These are phyloP conservation scores for Elaeis oleifera DNA, from an alignment of 202 grass and related monocot genomes.

Conservation along the genomic window DNA sequence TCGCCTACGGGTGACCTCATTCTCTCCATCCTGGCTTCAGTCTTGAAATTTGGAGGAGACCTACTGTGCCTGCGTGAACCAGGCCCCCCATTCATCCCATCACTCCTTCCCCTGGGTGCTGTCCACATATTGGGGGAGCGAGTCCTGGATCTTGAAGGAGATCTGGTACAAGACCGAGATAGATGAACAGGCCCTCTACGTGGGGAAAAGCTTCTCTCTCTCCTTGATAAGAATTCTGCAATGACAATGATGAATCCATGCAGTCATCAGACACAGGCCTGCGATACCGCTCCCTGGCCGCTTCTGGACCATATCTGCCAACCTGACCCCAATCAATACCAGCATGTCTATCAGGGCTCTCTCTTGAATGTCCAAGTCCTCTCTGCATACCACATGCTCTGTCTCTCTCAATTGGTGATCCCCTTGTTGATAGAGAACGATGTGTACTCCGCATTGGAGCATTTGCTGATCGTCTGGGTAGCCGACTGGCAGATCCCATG, in stretches of 20 bases:
- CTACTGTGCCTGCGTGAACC: conserved; percentile 40
- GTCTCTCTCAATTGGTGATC: conserved; percentile 46
- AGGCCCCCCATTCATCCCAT: conserved; percentile 38
- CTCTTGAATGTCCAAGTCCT: conserved; percentile 39
- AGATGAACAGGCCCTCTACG: conserved; percentile 42
- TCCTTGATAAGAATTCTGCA: conserved; percentile 35
- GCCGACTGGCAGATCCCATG: conserved; percentile 32
- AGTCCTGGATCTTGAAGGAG: conserved; percentile 78
- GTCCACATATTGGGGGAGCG: conserved; percentile 66
- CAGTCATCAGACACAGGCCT: conserved; percentile 29
- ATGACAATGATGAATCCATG: conserved; percentile 18
- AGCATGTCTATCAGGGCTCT: conserved; percentile 51
- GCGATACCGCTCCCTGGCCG: conserved; percentile 32
- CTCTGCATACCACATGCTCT: conserved; percentile 25
- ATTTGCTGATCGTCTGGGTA: conserved; percentile 34
- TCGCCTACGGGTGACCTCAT: conserved; percentile 49
- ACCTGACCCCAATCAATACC: conserved; percentile 22
- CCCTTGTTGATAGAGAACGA: conserved; percentile 30
- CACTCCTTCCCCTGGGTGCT: conserved; percentile 48
- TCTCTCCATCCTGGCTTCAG: conserved; percentile 35
- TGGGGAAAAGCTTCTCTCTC: conserved; percentile 41
- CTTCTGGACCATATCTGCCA: conserved; percentile 42
- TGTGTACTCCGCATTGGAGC: conserved; percentile 29
- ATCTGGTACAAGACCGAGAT: conserved; percentile 50
- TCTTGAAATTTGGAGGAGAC: conserved; percentile 42